Evolutionary conservation across 192 early-diverging fungal genomes (phyloP), one percentile per base, ranked within the genome.

Genomic region (Podila epigama): DNA sequence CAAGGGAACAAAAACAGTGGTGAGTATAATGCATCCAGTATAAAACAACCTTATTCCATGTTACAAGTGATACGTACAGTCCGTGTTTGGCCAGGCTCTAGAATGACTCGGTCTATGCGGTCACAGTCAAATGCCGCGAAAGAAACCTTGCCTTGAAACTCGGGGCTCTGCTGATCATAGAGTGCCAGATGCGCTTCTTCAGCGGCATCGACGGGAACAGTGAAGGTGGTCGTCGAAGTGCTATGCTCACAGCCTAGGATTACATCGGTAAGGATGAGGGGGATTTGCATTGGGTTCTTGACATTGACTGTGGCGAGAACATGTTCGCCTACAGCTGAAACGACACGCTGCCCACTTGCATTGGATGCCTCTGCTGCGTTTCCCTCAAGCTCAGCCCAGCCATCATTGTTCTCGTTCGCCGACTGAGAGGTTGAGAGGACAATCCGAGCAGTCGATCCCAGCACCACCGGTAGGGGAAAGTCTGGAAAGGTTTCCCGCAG

Each of bases 291-390:
- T 11, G 93, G 93, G 69, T 96, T 96, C 33, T 83, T 71, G 22
- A 90, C 44, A 36, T 80, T 79, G 44, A 95, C 77, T 4, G 84
- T 83, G 5, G 92, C 91, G 68, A 88, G 83, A 8, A 91, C 83
- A 31, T 90, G 89, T 60, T 95, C 93, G 69, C 90, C 92, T 34
- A 95, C 91, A 18, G 93, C 92, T 64, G 91, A 91, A 12, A 89
- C 80, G 0, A 83, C 87, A 11, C 88, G 82, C 18, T 79, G 79
- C 42, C 84, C 83, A 60, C 84, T 82, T 7, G 79, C 73, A 10
- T 63, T 69, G 28, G 79, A 68, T 37, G 73, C 27, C 15, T 63
- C 66, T 40, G 75, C 60, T 5, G 70, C 68, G 25, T 55, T 70
- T 25, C 72, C 69, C 70, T 95, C 94, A 80, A 95, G 88, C 11